phyloP scores from a whole-genome alignment of 176 grass and related monocot genomes.

The Thalia dealbata region DNA sequence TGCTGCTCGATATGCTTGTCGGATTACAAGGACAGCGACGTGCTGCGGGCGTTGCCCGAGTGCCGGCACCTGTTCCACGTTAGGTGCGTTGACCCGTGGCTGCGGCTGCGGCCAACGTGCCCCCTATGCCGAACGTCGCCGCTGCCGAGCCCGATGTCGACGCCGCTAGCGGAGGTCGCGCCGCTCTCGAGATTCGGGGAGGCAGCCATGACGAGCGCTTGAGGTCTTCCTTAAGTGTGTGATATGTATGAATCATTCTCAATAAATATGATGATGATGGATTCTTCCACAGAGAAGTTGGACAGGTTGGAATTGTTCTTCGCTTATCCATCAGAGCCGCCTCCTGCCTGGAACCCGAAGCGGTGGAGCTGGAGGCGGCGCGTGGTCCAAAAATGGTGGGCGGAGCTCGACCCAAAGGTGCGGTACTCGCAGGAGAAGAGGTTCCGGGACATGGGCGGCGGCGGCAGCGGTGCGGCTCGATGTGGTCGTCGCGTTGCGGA shows the following conservation, averaged over 20 bases:
- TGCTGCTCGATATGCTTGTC: conserved; percentile 86
- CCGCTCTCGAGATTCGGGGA: too few species aligned
- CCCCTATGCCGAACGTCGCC: conserved; percentile 87
- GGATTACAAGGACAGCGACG: conserved; percentile 73
- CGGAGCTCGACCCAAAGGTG: conserved; percentile 40
- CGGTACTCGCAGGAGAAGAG: conserved; percentile 39
- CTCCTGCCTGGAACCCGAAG: too few species aligned
- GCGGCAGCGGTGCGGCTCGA: conserved; percentile 46
- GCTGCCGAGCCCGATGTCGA: conserved; percentile 17
- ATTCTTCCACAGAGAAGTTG: too few species aligned
- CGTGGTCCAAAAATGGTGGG: conserved; percentile 27
- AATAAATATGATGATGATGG: too few species aligned
- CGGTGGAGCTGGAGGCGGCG: neutral
- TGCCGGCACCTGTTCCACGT: conserved; percentile 81
- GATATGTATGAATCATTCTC: too few species aligned
- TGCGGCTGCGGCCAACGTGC: conserved; percentile 63
- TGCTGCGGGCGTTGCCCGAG: conserved; percentile 71
- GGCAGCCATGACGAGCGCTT: too few species aligned
- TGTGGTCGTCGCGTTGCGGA: conserved; percentile 75
- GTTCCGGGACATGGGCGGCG: neutral
- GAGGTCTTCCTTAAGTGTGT: too few species aligned
- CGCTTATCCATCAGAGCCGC: too few species aligned
- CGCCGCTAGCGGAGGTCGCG: too few species aligned
- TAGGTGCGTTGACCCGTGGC: conserved; percentile 79
- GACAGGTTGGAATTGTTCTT: too few species aligned